Base-by-base conservation (phyloP, 2,329 filamentous ascomycete genomes). In the Elsinoe perseae region DNA sequence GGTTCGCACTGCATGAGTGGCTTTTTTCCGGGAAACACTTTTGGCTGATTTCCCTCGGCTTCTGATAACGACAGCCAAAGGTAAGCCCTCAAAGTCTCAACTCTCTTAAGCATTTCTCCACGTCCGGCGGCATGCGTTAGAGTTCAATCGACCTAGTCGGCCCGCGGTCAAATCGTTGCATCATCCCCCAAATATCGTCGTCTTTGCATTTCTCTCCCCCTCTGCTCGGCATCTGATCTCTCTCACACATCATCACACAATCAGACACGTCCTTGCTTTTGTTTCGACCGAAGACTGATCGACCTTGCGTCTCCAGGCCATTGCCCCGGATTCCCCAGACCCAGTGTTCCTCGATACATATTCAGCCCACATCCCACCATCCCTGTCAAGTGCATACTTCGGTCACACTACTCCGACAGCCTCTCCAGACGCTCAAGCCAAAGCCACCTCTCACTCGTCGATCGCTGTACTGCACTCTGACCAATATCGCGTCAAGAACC, bases 401-500 rank as follows among this genome's bases (percentile, higher is more conserved):
- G 14, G 28, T 34, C 48, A 32, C 48, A 28, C 48, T 38, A 52
- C 28, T 32, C 20, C 28, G 16, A 36, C 28, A 36, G 16, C 7
- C 32, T 20, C 48, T 36, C 48, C 28, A 52, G 36, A 18, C 48
- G 48, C 28, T 36, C 48, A 30, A 16, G 10, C 9, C 14, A 18
- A 50, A 36, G 23, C 44, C 48, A 52, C 36, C 18, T 21, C 48
- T 20, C 27, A 27, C 27, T 28, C 43, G 43, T 30, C 25, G 43
- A 48, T 48, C 43, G 43, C 25, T 23, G 12, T 8, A 30, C 25
- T 23, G 18, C 14, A 34, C 28, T 48, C 43, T 48, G 43, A 48
- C 43, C 43, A 50, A 50, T 50, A 50, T 50, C 44, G 44, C 44
- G 44, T 50, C 44, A 50, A 50, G 27, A 25, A 32, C 44, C 44